These are phyloP conservation scores for Chaetomiaceae sp. DNA, from an alignment of 2,329 filamentous ascomycete genomes.

Conservation along the genomic window DNA sequence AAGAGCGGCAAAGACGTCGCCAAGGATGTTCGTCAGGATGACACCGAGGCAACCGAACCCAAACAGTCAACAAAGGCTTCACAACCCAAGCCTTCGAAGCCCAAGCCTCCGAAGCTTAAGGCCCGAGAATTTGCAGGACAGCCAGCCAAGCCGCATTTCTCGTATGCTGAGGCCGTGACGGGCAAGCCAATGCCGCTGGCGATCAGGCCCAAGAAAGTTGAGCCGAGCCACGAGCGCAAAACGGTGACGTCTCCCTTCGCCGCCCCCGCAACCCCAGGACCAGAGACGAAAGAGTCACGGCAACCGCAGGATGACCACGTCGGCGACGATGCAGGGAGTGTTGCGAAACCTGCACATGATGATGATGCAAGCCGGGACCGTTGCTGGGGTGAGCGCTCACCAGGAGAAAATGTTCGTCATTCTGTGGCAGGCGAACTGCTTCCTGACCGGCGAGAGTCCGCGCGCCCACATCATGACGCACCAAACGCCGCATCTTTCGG, in stretches of 20 bases:
- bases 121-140: neutral
- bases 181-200: neutral
- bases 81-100: neutral
- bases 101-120: neutral
- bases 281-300: neutral
- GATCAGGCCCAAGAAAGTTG: neutral
- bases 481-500: too few relatives aligned
- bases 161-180: slow-evolving; percentile 12
- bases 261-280: neutral
- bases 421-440: neutral
- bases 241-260: too few relatives aligned
- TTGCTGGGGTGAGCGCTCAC: too few relatives aligned
- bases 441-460: too few relatives aligned
- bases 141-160: neutral
- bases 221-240: neutral
- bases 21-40: neutral
- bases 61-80: neutral
- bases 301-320: neutral
- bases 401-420: neutral
- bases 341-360: neutral
- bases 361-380: neutral
- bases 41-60: neutral
- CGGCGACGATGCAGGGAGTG: neutral
- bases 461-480: too few relatives aligned
- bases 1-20: neutral